These are phyloP conservation scores for Saprolegnia diclina DNA, from an alignment of 352 stramenopile species.

Conservation along the genomic window DNA sequence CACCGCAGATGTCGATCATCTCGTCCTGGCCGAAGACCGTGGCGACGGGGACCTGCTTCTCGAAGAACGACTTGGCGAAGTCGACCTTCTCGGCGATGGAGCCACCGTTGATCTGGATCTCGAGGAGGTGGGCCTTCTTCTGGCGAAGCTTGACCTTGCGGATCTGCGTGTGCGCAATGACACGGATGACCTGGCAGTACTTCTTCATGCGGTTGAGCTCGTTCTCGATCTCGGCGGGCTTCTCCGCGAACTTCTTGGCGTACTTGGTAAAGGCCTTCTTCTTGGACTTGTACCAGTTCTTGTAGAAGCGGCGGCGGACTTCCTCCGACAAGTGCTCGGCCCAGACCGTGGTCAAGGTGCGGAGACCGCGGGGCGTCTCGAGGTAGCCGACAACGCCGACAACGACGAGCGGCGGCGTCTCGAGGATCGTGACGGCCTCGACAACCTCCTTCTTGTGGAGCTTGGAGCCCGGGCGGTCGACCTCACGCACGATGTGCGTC, in stretches of 20 bases:
- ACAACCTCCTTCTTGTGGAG: constrained; percentile 99
- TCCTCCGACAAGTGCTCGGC: constrained; percentile 99
- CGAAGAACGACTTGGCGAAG: constrained; percentile 98
- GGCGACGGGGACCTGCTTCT: constrained; percentile 98
- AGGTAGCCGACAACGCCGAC: constrained; percentile 99
- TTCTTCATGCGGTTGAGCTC: constrained; percentile 99
- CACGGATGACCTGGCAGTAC: constrained; percentile 99
- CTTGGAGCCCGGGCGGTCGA: constrained; percentile 98
- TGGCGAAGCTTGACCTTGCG: constrained; percentile 99
- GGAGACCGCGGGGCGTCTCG: constrained; percentile 98
- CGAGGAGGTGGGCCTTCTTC: constrained; percentile 99
- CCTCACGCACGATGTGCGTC: constrained; percentile 99
- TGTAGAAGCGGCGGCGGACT: constrained; percentile 99
- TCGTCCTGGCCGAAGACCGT: constrained; percentile 96
- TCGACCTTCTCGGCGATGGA: constrained; percentile 97
- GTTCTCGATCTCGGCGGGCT: constrained; percentile 88
- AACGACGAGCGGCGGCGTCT: constrained; percentile 99
- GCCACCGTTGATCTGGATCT: constrained; percentile 99
- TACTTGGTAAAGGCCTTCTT: constrained; percentile 99
- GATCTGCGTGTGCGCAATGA: constrained; percentile 99
- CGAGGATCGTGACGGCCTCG: constrained; percentile 99
- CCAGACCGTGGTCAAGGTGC: constrained; percentile 99
- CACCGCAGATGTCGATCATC: constrained; percentile 97
- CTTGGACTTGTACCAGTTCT: constrained; percentile 99
- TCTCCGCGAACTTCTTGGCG: constrained; percentile 98